phyloP scores from a whole-genome alignment of 129 eudicot species.

The Daucus carota region DH1_v3.0 NC_030387.2:30512001-30512500 shows the following conservation, averaged over 20 bases:
- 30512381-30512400: background rate
- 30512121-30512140: background rate
- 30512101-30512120: background rate
- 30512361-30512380: background rate
- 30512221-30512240: background rate
- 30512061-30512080: background rate
- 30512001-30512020: background rate
- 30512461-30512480: background rate
- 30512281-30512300: constrained; percentile 9
- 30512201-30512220: background rate
- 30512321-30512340: constrained; percentile 10
- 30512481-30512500: constrained; percentile 22
- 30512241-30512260: constrained; percentile 8
- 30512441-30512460: background rate
- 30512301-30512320: constrained; percentile 1
- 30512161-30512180: constrained; percentile 7
- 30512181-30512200: constrained; percentile 8
- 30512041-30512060: constrained; percentile 3
- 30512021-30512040: background rate
- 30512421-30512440: background rate
- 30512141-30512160: background rate
- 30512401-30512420: background rate
- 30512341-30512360: constrained; percentile 5
- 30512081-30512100: background rate
- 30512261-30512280: background rate